Evolutionary conservation across 2,329 filamentous ascomycete genomes (phyloP).

Genomic region (Cadophora sp.): DNA sequence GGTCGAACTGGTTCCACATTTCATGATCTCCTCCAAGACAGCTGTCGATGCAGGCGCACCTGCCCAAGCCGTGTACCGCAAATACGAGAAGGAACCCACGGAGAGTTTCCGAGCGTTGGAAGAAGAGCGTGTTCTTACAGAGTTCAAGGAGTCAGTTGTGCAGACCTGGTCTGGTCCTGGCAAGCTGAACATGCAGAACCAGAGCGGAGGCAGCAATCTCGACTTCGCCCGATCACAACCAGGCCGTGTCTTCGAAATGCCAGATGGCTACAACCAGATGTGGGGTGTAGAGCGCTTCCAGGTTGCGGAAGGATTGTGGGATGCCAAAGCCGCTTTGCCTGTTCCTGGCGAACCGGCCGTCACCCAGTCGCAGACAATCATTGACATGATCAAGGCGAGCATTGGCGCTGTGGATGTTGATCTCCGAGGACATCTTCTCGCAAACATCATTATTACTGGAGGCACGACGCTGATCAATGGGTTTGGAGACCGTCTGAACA

Average conservation of each 20-base stretch:
- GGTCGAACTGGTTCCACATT: conserved; percentile 82
- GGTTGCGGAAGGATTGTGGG: conserved; percentile 89
- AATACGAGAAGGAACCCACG: conserved; percentile 66
- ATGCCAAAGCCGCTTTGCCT: conserved; percentile 75
- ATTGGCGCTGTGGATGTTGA: conserved; percentile 87
- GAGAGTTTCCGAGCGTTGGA: conserved; percentile 82
- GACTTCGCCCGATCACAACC: conserved; percentile 76
- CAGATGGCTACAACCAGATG: conserved; percentile 94
- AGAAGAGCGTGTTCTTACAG: conserved; percentile 90
- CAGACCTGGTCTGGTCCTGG: conserved; percentile 89
- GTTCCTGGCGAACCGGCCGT: conserved; percentile 52
- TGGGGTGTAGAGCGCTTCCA: conserved; percentile 89
- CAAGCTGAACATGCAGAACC: conserved; percentile 57
- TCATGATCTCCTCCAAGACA: conserved; percentile 85
- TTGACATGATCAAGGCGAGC: conserved; percentile 79
- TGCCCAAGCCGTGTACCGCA: conserved; percentile 76
- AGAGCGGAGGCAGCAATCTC: conserved; percentile 69
- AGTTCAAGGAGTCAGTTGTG: conserved; percentile 98
- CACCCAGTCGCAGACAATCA: conserved; percentile 79
- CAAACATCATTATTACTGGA: conserved; percentile 92
- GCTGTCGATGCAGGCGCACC: conserved; percentile 86
- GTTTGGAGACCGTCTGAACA: conserved; percentile 88
- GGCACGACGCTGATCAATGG: conserved; percentile 87
- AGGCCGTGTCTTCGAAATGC: conserved; percentile 93
- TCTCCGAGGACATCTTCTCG: conserved; percentile 79